phyloP scores from a whole-genome alignment of 2,329 filamentous ascomycete species.

The Cladosporium sp. region DNA sequence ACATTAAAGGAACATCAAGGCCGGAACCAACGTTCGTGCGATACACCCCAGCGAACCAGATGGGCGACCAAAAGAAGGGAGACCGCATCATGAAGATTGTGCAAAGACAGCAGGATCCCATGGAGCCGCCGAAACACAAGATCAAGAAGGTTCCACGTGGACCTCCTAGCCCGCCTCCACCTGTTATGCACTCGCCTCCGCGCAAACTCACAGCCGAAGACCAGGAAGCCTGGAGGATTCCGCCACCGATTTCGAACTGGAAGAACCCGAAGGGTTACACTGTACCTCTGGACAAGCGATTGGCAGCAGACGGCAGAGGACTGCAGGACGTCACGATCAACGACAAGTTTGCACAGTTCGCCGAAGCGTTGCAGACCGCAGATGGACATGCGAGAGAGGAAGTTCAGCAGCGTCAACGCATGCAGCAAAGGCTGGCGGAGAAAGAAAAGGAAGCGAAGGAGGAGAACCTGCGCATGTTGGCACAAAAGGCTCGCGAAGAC shows the following conservation, averaged over 20 bases:
- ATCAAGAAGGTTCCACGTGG: conserved; percentile 97
- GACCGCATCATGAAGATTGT: conserved; percentile 99
- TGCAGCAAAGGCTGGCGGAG: conserved; percentile 95
- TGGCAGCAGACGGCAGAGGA: conserved; percentile 89
- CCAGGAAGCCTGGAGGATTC: conserved; percentile 93
- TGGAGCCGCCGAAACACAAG: conserved; percentile 98
- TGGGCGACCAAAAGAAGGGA: conserved; percentile 87
- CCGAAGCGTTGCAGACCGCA: conserved; percentile 89
- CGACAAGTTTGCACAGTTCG: conserved; percentile 96
- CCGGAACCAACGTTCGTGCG: conserved; percentile 90
- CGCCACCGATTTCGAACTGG: conserved; percentile 93
- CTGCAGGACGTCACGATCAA: conserved; percentile 95
- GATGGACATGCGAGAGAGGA: conserved; percentile 94
- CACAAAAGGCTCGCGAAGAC: conserved; percentile 89
- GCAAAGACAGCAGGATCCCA: conserved; percentile 86
- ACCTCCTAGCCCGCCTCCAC: conserved; percentile 87
- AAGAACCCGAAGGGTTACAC: conserved; percentile 99
- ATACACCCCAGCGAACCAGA: conserved; percentile 94
- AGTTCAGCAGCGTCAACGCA: conserved; percentile 84
- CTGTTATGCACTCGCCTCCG: conserved; percentile 91
- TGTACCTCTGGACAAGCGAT: conserved; percentile 88
- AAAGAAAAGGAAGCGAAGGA: conserved; percentile 96
- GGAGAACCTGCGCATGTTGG: conserved; percentile 81
- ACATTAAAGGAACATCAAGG: conserved; percentile 76
- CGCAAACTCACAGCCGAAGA: conserved; percentile 95